Evolutionary conservation across 2,329 filamentous ascomycete genomes (phyloP), one percentile per base, ranked within the genome.

Genomic region (Colletotrichum nymphaeae): DNA sequence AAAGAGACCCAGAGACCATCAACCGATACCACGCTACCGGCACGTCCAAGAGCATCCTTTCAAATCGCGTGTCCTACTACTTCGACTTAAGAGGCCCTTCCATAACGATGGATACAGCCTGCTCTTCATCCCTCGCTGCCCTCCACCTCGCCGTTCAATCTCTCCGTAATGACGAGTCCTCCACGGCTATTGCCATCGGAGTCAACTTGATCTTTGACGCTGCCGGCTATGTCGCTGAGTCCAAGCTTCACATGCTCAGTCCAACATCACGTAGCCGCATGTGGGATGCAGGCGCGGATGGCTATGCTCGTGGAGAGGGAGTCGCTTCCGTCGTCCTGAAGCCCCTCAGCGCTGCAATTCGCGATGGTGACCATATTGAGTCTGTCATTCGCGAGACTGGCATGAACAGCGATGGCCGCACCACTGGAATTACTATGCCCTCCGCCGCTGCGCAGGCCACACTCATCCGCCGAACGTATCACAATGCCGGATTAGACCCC

Each of bases 311-410:
- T 1, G 81, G 80, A 0, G 89, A 91, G 60, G 88, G 88, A 0
- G 78, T 89, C 4, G 84, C 84, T 1, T 79, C 82, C 0, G 72
- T 91, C 0, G 78, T 91, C 0, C 75, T 92, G 0, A 91, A 91
- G 76, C 80, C 78, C 0, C 75, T 91, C 1, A 78, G 76, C 5
- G 77, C 82, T 1, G 90, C 90, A 0, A 63, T 91, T 3, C 76
- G 52, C 19, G 77, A 84, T 69, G 80, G 81, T 0, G 79, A 85
- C 58, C 79, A 78, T 56, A 81, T 85, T 11, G 78, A 81, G 1
- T 82, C 79, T 2, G 79, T 83, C 0, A 81, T 85, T 16, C 78
- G 81, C 14, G 78, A 76, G 2, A 83, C 83, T 0, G 80, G 78
- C 0, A 70, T 77, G 12, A 86, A 86, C 67, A 76, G 74, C 8